These are phyloP conservation scores for Jatropha podagrica DNA, from an alignment of 441 rosid genomes.

Conservation along the genomic window DNA sequence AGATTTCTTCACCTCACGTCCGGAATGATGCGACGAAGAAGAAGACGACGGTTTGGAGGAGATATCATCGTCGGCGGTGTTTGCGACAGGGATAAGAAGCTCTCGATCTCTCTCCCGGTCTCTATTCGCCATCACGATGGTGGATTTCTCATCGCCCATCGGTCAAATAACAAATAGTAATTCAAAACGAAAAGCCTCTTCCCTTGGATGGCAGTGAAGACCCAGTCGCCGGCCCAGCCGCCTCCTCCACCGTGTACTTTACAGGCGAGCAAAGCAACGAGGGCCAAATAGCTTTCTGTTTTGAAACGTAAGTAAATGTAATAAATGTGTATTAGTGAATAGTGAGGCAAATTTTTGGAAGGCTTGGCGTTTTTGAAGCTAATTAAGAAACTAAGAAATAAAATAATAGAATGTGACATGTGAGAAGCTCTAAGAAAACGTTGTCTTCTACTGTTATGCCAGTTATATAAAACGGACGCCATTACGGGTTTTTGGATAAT, in stretches of 20 bases:
- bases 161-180: neutral
- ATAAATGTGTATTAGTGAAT: neutral
- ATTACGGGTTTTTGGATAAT: neutral
- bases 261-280: neutral
- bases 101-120: conserved; percentile 82
- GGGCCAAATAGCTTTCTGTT: neutral
- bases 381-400: neutral
- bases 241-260: neutral
- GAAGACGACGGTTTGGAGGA: conserved; percentile 71
- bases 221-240: neutral
- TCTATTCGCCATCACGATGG: conserved; percentile 59
- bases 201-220: neutral
- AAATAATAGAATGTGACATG: neutral
- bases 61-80: conserved; percentile 41
- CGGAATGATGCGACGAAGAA: conserved; percentile 64
- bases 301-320: neutral
- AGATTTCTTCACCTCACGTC: conserved; percentile 62
- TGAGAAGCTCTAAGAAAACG: neutral
- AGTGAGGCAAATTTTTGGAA: neutral
- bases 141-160: conserved; percentile 83
- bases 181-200: neutral
- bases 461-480: neutral
- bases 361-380: neutral
- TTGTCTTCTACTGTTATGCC: neutral
- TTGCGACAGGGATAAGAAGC: conserved; percentile 85